These are phyloP conservation scores for Cryptomeria japonica DNA, from an alignment of 75 land plant species.

Conservation along the genomic window DNA sequence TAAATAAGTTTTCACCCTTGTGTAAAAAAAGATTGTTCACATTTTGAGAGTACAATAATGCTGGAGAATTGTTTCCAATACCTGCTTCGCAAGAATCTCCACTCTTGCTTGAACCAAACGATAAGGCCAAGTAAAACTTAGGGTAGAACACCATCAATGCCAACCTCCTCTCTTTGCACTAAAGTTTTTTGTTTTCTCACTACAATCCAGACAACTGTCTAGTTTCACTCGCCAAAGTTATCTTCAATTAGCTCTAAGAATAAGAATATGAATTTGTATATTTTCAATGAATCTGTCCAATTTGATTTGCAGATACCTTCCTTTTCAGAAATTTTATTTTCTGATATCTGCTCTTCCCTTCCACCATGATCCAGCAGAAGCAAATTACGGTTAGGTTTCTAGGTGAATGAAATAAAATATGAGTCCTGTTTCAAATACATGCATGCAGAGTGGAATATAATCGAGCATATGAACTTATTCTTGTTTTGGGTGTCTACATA, in stretches of 20 bases:
- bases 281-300: not conserved
- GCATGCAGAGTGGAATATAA: not conserved
- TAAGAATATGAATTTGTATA: no score
- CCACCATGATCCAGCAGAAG: not conserved
- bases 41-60: no score
- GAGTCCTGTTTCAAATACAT: not conserved
- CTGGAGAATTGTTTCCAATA: no score
- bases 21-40: no score
- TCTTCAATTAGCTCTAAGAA: not conserved
- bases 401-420: not conserved
- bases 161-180: not conserved
- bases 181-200: no score
- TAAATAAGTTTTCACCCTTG: no score
- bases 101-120: not conserved
- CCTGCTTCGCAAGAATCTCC: no score
- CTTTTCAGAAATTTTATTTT: no score
- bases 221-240: not conserved
- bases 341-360: not conserved
- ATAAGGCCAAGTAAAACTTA: not conserved
- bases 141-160: not conserved
- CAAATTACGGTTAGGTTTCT: no score
- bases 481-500: not conserved
- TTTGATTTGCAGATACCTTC: not conserved
- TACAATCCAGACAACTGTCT: not conserved
- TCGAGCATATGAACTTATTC: not conserved